A percentile compares a stretch with the other conserved stretches of the same genome.
Evolutionary conservation across 2,329 filamentous ascomycete genomes (phyloP).

Genomic region (Epichloe coenophiala): DNA sequence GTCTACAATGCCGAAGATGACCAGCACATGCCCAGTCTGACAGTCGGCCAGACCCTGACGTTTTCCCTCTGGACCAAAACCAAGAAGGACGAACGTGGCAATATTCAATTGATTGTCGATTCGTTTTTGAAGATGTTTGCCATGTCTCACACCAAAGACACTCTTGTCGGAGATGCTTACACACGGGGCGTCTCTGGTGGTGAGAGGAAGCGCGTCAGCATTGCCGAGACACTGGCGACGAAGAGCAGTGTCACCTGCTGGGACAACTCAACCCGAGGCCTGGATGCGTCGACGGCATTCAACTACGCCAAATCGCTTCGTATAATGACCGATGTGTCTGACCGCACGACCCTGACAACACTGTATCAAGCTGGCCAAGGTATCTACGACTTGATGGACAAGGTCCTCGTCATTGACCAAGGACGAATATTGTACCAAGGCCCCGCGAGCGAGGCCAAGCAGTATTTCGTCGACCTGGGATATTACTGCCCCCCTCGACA

Average conservation of each 20-base stretch:
- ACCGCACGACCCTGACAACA: slow-evolving; percentile 15
- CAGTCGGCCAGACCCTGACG: slow-evolving; percentile 63
- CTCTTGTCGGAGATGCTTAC: slow-evolving; percentile 59
- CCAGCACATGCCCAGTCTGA: slow-evolving; percentile 58
- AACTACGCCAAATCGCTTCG: slow-evolving; percentile 60
- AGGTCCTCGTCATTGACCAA: slow-evolving; percentile 47
- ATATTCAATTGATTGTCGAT: slow-evolving; percentile 50
- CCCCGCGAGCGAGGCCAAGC: slow-evolving; percentile 38
- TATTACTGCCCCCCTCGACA: slow-evolving; percentile 44
- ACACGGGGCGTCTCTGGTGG: slow-evolving; percentile 66
- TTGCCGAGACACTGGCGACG: slow-evolving; percentile 63
- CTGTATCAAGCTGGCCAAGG: slow-evolving; percentile 14
- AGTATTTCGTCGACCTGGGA: slow-evolving; percentile 44
- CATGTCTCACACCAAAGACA: slow-evolving; percentile 62
- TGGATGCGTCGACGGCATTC: slow-evolving; percentile 66
- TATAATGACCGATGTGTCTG: slow-evolving; percentile 59
- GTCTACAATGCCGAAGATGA: slow-evolving; percentile 71
- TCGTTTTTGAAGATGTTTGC: slow-evolving; percentile 67
- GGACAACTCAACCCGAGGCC: slow-evolving; percentile 70
- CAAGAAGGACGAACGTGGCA: slow-evolving; percentile 46
- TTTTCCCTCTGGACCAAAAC: slow-evolving; percentile 69
- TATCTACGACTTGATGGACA: slow-evolving; percentile 40
- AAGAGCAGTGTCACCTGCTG: slow-evolving; percentile 62
- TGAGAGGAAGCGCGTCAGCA: slow-evolving; percentile 67
- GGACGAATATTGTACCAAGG: slow-evolving; percentile 57